Evolutionary conservation across 129 eudicot genomes (phyloP).

Genomic region (Tagetes patula): DNA sequence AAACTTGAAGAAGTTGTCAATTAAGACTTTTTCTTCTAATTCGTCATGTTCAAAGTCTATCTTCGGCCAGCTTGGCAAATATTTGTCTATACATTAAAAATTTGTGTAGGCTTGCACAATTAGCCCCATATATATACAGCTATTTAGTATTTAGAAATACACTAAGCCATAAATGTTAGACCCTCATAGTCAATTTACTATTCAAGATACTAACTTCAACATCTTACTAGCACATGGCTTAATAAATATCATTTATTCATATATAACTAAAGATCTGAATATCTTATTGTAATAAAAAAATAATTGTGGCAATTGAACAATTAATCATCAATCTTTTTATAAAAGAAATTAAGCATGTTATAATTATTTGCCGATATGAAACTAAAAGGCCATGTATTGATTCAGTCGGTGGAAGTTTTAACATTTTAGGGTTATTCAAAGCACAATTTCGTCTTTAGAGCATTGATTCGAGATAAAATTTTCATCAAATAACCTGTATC

Average conservation of each 20-base stretch:
- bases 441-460: too few species aligned
- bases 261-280: not conserved
- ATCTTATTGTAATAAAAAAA: not conserved
- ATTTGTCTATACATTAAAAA: not conserved
- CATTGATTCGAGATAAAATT: too few species aligned
- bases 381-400: not conserved
- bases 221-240: constrained; percentile 11
- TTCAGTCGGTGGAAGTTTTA: too few species aligned
- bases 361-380: not conserved
- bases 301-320: not conserved
- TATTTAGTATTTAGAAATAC: not conserved
- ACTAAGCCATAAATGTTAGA: constrained; percentile 10
- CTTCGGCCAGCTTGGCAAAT: not conserved
- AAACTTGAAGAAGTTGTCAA: too few species aligned
- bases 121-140: not conserved
- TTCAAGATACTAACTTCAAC: not conserved
- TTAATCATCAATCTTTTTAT: not conserved
- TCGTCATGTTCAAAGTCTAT: not conserved
- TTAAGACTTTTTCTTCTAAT: not conserved
- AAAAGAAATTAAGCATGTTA: not conserved
- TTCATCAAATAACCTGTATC: too few species aligned
- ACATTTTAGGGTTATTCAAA: too few species aligned
- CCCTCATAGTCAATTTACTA: constrained; percentile 7
- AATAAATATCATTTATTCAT: constrained; percentile 6
- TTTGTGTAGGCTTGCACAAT: not conserved